phyloP scores from a whole-genome alignment of 2,329 filamentous ascomycete species.

The Trichoderma aggressivum region DNA sequence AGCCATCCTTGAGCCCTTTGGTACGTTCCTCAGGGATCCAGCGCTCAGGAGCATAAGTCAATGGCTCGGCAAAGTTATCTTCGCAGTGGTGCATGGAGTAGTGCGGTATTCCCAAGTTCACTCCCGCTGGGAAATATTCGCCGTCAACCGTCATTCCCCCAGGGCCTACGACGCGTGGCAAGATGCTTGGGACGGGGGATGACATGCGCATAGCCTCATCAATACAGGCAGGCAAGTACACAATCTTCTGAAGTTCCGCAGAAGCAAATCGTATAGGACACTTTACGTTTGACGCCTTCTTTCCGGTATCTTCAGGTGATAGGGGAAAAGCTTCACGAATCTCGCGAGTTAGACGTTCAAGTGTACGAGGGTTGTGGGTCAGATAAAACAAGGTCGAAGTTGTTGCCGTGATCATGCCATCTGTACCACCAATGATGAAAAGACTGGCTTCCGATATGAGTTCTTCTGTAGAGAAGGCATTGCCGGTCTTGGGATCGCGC shows the following conservation, averaged over 20 bases:
- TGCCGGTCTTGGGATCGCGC: constrained; percentile 20
- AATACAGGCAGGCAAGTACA: constrained; percentile 20
- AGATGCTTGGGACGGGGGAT: constrained; percentile 15
- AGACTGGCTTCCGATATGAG: constrained; percentile 20
- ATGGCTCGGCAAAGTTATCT: constrained; percentile 18
- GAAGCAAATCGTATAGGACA: constrained; percentile 20
- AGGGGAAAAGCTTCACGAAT: constrained; percentile 19
- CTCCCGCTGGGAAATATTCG: constrained; percentile 20
- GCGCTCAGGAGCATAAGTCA: constrained; percentile 16
- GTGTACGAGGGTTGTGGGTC: constrained; percentile 14
- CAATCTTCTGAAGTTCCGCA: constrained; percentile 11
- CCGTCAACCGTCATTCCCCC: constrained; percentile 19
- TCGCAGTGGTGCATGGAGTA: constrained; percentile 18
- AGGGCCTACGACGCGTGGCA: constrained; percentile 14
- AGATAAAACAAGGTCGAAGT: constrained; percentile 19
- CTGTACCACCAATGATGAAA: constrained; percentile 20
- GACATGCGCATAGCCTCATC: constrained; percentile 22
- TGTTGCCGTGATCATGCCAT: constrained; percentile 18
- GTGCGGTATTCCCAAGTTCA: constrained; percentile 19
- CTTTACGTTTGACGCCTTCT: background rate
- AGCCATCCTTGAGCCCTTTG: background rate
- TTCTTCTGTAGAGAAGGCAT: constrained; percentile 13
- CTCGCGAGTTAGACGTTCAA: constrained; percentile 15
- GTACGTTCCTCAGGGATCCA: constrained; percentile 16
- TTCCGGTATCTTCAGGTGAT: background rate